Conservation (phyloP, 805 yeast species). For the Starmerella bombi region DNA sequence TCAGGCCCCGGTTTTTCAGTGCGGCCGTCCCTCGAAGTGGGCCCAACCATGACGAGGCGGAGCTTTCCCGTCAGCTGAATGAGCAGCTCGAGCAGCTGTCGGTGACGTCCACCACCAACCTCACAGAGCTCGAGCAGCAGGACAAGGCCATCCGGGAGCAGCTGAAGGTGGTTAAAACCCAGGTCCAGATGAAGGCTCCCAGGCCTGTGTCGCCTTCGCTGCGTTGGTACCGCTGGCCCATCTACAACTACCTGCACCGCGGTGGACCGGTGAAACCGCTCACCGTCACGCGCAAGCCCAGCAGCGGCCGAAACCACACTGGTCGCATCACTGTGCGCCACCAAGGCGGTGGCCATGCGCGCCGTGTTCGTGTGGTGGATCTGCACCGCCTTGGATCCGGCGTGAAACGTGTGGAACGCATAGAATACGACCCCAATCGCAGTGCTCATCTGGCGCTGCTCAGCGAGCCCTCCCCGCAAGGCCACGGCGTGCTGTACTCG, state of each 20-base stretch:
- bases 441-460: conserved; percentile 84
- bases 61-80: conserved; percentile 14
- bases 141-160: conserved; percentile 61
- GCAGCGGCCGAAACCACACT: conserved; percentile 78
- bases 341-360: conserved; percentile 93
- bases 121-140: conserved; percentile 67
- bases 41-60: conserved; percentile 7
- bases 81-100: conserved; percentile 23
- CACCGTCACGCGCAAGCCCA: conserved; percentile 56
- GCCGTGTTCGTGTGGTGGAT: conserved; percentile 75
- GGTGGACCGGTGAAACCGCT: conserved; percentile 69
- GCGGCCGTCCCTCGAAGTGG: background rate
- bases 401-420: conserved; percentile 64
- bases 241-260: conserved; percentile 73
- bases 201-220: conserved; percentile 79
- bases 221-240: conserved; percentile 78
- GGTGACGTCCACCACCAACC: conserved; percentile 32
- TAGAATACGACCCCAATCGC: conserved; percentile 93
- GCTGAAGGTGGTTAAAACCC: conserved; percentile 55
- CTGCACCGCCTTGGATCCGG: conserved; percentile 56
- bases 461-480: conserved; percentile 32
- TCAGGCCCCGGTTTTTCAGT: background rate
- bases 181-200: conserved; percentile 56
- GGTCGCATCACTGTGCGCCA: conserved; percentile 88
- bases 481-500: conserved; percentile 30